These are phyloP conservation scores for Plantago major DNA, from an alignment of 257 asterid genomes.

Conservation along the genomic window DNA sequence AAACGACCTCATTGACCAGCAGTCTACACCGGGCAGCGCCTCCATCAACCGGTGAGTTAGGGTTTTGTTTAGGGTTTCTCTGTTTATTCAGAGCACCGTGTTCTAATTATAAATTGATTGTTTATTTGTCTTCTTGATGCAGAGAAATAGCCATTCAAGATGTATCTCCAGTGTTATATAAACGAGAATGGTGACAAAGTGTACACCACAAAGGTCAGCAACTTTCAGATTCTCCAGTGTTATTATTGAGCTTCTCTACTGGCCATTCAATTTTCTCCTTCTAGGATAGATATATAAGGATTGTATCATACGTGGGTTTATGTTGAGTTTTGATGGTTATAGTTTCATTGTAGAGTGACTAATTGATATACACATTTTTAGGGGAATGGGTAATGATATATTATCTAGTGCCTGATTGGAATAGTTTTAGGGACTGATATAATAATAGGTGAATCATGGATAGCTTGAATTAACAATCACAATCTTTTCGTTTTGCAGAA, in stretches of 20 bases:
- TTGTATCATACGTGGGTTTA: too few relatives aligned
- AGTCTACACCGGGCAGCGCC: too few relatives aligned
- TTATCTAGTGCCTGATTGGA: too few relatives aligned
- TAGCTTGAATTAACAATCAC: background rate
- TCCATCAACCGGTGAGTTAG: too few relatives aligned
- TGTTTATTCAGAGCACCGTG: too few relatives aligned
- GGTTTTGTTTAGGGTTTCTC: too few relatives aligned
- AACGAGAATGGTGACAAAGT: constrained; percentile 58
- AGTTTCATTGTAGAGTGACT: too few relatives aligned
- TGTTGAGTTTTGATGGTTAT: too few relatives aligned
- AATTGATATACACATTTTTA: background rate
- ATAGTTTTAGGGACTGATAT: too few relatives aligned
- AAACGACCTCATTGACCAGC: too few relatives aligned
- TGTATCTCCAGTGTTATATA: constrained; percentile 52
- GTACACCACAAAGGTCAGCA: constrained; percentile 54
- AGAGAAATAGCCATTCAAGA: constrained; percentile 4
- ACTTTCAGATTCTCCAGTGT: background rate
- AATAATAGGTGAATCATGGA: background rate
- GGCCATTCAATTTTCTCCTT: background rate
- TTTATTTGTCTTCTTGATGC: too few relatives aligned
- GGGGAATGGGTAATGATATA: background rate
- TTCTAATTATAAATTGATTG: too few relatives aligned
- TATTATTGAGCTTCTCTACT: background rate
- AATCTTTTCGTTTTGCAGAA: constrained; percentile 42
- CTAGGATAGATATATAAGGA: background rate